Base-by-base conservation (phyloP, 495 filamentous ascomycete genomes). In the Haplographium delicatum region DNA sequence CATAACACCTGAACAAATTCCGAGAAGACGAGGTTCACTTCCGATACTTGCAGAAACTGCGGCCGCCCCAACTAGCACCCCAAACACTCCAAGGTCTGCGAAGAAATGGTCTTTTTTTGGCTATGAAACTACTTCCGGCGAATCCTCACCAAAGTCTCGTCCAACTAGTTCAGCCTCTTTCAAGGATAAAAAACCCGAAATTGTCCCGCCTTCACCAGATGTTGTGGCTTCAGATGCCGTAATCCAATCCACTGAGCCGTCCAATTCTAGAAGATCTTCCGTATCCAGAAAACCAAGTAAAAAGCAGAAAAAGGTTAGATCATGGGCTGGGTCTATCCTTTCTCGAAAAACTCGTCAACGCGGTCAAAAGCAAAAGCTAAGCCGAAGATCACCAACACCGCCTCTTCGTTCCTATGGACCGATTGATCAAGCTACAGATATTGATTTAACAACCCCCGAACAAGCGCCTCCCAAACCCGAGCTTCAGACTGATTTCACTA, bases 281-380 rank as follows among this genome's bases (percentile, higher is more conserved):
- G 31, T 52, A 56, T 62, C 59, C 27, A 72, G 72, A 53, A 89
- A 86, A 62, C 60, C 68, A 11, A 73, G 69, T 34, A 86, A 87
- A 65, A 84, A 82, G 61, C 79, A 86, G 56, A 87, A 88, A 62
- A 88, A 83, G 65, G 86, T 90, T 46, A 87, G 84, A 54, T 79
- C 81, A 1, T 91, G 88, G 86, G 86, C 87, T 28, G 85, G 83
- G 22, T 80, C 85, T 16, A 83, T 93, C 51, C 64, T 93, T 28
- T 80, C 83, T 16, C 75, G 84, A 24, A 90, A 89, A 59, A 69
- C 76, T 7, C 76, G 74, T 56, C 65, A 68, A 18, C 68, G 69
- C 41, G 62, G 62, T 16, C 54, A 62, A 24, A 73, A 75, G 58
- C 58, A 53, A 24, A 61, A 66, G 16, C 56, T 50, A 8, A 54